phyloP scores from a whole-genome alignment of 192 early-diverging fungal species.

The Umbelopsis vinacea region DNA sequence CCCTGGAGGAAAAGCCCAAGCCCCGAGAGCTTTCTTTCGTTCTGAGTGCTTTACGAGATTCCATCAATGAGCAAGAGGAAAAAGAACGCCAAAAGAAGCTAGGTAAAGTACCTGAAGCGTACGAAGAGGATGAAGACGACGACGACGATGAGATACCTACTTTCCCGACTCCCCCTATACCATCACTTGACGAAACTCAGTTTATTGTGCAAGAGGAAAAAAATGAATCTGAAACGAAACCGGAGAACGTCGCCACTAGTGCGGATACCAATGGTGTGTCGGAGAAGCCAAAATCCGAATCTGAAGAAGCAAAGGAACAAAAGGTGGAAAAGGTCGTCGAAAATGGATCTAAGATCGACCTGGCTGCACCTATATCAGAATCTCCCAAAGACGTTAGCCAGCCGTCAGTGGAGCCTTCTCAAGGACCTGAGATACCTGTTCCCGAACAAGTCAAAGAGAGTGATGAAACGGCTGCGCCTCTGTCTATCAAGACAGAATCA shows the following conservation, averaged over 20 bases:
- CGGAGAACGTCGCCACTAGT: background rate
- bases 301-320: background rate
- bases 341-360: background rate
- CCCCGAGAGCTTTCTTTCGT: constrained; percentile 10
- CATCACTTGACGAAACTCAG: constrained; percentile 3
- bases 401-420: background rate
- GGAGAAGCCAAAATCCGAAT: background rate
- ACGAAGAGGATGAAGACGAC: background rate
- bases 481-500: background rate
- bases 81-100: constrained; percentile 18
- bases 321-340: background rate
- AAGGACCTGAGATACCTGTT: background rate
- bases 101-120: background rate
- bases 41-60: constrained; percentile 14
- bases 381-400: background rate
- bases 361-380: background rate
- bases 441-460: background rate
- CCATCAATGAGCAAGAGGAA: constrained; percentile 19
- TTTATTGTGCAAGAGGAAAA: constrained; percentile 6
- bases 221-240: constrained; percentile 2
- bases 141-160: background rate
- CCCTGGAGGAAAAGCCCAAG: background rate
- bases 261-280: background rate
- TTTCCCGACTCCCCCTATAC: constrained; percentile 9
- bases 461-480: background rate